Conservation (phyloP, 1,284 basidiomycete species). For the Leccinum glutinopallens region DNA sequence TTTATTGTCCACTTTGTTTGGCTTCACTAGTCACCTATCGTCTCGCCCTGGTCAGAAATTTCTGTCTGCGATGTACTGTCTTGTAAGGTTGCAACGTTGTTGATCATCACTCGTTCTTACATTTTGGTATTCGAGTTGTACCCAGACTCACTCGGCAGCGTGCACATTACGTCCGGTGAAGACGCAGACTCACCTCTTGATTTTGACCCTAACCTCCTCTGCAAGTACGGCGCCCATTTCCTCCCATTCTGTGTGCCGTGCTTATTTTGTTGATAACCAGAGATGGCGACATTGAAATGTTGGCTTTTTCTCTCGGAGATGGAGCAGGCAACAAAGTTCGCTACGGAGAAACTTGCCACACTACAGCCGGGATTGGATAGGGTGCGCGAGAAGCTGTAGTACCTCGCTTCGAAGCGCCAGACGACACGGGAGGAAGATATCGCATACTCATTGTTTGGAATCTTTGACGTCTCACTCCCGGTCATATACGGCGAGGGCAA, state of each 20-base stretch:
- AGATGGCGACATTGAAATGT: slow-evolving; percentile 15
- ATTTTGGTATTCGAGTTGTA: slow-evolving; percentile 24
- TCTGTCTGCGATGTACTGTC: slow-evolving; percentile 13
- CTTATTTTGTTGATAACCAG: slow-evolving; percentile 10
- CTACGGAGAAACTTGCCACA: no score
- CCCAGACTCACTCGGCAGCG: slow-evolving; percentile 32
- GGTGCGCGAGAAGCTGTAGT: no score
- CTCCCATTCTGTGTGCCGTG: not conserved
- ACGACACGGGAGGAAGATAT: no score
- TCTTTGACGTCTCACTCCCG: no score
- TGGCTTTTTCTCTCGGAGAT: slow-evolving; percentile 5
- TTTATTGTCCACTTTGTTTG: not conserved
- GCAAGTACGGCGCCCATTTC: slow-evolving; percentile 9
- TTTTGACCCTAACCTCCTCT: slow-evolving; percentile 21
- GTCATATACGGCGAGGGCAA: no score
- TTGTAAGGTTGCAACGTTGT: slow-evolving; percentile 15
- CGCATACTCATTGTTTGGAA: no score
- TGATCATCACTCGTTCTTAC: not conserved
- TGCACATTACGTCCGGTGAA: slow-evolving; percentile 32
- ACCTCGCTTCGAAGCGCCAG: no score
- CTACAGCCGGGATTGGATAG: no score
- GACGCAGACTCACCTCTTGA: slow-evolving; percentile 27
- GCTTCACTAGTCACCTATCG: slow-evolving; percentile 12
- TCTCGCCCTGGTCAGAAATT: slow-evolving; percentile 13
- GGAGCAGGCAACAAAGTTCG: no score